phyloP scores from a whole-genome alignment of 148 eudicot species.

The Heliamphora exappendiculata region DNA sequence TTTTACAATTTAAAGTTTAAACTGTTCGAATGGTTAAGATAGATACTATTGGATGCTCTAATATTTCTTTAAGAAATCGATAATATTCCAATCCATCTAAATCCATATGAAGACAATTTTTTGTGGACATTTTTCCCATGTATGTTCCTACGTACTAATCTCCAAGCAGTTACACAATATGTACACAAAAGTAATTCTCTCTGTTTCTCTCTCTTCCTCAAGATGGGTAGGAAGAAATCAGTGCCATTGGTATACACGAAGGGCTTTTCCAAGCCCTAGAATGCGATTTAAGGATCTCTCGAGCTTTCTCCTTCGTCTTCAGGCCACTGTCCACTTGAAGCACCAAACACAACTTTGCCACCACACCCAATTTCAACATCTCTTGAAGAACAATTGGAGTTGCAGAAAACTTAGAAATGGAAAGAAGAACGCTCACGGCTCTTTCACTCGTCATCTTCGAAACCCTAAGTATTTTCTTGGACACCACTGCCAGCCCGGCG shows the following conservation, averaged over 20 bases:
- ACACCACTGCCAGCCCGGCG: slow-evolving; percentile 63
- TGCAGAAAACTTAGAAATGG: slow-evolving; percentile 38
- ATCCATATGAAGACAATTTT: not conserved
- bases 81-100: no score
- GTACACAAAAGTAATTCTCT: not conserved
- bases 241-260: slow-evolving; percentile 32
- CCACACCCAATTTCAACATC: slow-evolving; percentile 69
- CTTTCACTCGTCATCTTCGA: slow-evolving; percentile 47
- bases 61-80: no score
- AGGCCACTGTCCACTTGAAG: slow-evolving; percentile 62
- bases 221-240: slow-evolving; percentile 21
- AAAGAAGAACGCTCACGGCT: slow-evolving; percentile 45
- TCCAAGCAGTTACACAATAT: not conserved
- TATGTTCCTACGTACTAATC: not conserved
- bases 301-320: slow-evolving; percentile 59
- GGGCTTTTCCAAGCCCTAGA: slow-evolving; percentile 54
- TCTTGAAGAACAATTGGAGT: slow-evolving; percentile 36
- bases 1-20: no score
- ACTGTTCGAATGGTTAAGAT: no score
- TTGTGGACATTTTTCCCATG: not conserved
- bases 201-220: not conserved
- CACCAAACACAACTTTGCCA: slow-evolving; percentile 61
- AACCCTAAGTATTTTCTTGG: slow-evolving; percentile 67
- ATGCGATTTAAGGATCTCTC: slow-evolving; percentile 54
- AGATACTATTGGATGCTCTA: no score